Base-by-base conservation (phyloP, 1,284 basidiomycete genomes). In the Moniliella sp. region DNA sequence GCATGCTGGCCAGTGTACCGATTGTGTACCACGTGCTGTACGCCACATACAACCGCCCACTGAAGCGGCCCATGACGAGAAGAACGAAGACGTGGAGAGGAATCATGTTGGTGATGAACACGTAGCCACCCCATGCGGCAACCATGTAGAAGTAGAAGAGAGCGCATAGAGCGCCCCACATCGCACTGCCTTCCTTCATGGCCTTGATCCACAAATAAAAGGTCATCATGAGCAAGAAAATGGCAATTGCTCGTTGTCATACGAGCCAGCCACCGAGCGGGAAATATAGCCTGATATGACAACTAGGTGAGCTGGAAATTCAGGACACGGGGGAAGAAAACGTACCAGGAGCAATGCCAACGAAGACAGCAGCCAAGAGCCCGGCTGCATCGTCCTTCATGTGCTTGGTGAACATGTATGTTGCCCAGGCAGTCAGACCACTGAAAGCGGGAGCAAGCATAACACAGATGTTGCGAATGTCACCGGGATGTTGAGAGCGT, bases 91-190 rank as follows among this genome's bases (percentile, higher is more conserved):
- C 80, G 53, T 99, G 91, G 2, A 99, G 67, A 18, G 91, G 91
- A 38, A 97, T 83, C 84, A 99, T 94, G 70, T 99, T 99, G 36
- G 91, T 99, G 64, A 99, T 99, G 69, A 97, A 99, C 1, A 82
- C 91, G 64, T 97, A 99, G 45, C 91, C 91, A 31, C 91, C 91
- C 91, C 91, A 99, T 9, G 91, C 91, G 30, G 91, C 88, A 11
- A 99, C 91, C 91, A 99, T 99, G 71, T 94, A 99, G 48, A 93
- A 94, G 67, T 99, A 99, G 66, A 97, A 94, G 10, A 97, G 65
- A 4, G 86, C 91, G 14, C 86, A 76, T 28, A 78, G 60, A 13
- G 80, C 80, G 23, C 84, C 88, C 56, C 74, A 94, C 41, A 88
- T 71, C 0, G 83, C 83, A 38, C 80, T 86, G 25, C 91, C 91